phyloP scores from a whole-genome alignment of 768 basidiomycete genomes.

The Gyrodon lividus region DNA sequence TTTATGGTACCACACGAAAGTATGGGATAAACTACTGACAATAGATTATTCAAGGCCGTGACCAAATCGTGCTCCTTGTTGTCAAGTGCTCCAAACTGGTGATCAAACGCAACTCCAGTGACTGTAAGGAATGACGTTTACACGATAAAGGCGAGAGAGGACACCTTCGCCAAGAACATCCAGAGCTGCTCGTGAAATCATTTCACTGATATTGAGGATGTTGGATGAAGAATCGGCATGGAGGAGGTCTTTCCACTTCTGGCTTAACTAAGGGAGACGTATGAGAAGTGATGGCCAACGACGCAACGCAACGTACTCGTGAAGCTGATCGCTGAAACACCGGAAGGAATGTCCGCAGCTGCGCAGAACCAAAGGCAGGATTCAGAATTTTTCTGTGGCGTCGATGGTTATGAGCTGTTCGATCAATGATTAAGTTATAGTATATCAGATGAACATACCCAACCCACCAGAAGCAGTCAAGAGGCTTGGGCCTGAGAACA shows the following conservation, averaged over 20 bases:
- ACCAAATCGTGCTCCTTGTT: constrained; percentile 14
- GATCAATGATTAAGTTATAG: too few species aligned
- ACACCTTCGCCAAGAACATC: constrained; percentile 32
- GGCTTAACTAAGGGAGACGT: constrained; percentile 17
- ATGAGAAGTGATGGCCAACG: background rate
- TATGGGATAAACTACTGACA: background rate
- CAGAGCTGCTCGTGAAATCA: constrained; percentile 23
- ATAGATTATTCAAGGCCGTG: constrained; percentile 16
- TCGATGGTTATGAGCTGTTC: constrained; percentile 23
- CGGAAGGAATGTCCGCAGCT: constrained; percentile 25
- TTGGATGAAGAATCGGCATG: constrained; percentile 2
- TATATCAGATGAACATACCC: too few species aligned
- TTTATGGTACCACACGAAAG: background rate
- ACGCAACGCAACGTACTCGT: constrained; percentile 2
- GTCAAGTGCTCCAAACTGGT: constrained; percentile 20
- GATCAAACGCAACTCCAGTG: constrained; percentile 21
- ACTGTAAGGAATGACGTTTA: background rate
- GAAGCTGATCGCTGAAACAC: constrained; percentile 24
- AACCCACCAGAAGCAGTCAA: constrained; percentile 16
- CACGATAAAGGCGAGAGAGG: background rate
- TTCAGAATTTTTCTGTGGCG: constrained; percentile 34
- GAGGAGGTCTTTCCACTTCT: constrained; percentile 24
- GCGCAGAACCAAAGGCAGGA: constrained; percentile 26
- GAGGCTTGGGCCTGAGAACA: constrained; percentile 25
- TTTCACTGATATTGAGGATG: constrained; percentile 17